phyloP scores from a whole-genome alignment of 73 alveolate genomes.

The Symbiodinium pilosum region DNA sequence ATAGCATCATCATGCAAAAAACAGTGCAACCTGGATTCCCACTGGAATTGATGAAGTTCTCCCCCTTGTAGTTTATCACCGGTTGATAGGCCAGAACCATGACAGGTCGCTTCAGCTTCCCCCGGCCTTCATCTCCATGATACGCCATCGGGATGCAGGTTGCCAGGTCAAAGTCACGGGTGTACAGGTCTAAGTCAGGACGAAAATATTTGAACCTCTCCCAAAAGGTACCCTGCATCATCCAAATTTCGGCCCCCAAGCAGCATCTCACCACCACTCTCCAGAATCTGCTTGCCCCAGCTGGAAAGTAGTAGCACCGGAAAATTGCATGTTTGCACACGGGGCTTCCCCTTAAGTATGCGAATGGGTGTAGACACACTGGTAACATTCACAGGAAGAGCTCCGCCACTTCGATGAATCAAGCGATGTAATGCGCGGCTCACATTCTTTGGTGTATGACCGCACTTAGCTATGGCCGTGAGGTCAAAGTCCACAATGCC shows the following conservation, averaged over 20 bases:
- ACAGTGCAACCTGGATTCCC: neutral
- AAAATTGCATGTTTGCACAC: neutral
- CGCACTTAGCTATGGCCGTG: neutral
- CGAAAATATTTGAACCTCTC: neutral
- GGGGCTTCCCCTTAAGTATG: neutral
- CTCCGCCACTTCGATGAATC: neutral
- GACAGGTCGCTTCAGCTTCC: neutral
- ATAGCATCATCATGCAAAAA: neutral
- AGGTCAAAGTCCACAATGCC: neutral
- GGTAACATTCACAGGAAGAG: neutral
- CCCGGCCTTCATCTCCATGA: neutral
- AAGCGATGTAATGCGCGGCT: neutral
- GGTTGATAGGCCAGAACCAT: neutral
- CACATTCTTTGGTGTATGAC: neutral
- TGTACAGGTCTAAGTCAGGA: neutral
- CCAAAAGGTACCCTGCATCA: neutral
- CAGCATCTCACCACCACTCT: neutral
- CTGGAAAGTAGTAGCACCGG: neutral
- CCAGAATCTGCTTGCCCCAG: neutral
- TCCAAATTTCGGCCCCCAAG: neutral
- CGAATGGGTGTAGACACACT: neutral
- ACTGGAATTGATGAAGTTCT: neutral
- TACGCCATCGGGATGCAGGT: neutral
- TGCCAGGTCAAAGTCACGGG: neutral
- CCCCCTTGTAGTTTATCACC: neutral